Evolutionary conservation across 2,329 filamentous ascomycete genomes (phyloP).

Genomic region (Myriangium duriaei): DNA sequence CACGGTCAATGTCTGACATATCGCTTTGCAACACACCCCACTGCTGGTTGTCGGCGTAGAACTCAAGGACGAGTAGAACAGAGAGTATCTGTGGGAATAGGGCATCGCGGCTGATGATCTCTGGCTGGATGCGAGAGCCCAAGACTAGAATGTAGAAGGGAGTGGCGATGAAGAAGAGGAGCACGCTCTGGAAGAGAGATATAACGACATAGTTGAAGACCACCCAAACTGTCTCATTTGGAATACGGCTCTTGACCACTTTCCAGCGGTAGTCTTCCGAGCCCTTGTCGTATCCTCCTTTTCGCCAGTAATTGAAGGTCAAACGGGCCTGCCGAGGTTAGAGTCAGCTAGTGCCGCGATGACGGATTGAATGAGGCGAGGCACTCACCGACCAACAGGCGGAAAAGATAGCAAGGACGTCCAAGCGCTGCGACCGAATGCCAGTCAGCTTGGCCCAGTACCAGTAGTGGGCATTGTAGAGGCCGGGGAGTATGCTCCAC

Average conservation of each 20-base stretch:
- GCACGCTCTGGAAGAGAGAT: conserved; percentile 56
- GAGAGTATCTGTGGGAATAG: conserved; percentile 44
- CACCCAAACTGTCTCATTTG: conserved; percentile 52
- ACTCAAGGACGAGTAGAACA: conserved; percentile 52
- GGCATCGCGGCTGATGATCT: conserved; percentile 42
- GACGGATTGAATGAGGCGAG: background rate
- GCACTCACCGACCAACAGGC: conserved; percentile 48
- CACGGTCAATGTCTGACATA: background rate
- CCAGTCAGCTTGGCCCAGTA: conserved; percentile 69
- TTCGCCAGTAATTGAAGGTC: conserved; percentile 95
- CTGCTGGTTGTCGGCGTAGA: conserved; percentile 81
- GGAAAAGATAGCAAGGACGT: conserved; percentile 59
- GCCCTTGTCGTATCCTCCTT: conserved; percentile 77
- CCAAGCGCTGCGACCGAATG: conserved; percentile 55
- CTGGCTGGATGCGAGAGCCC: conserved; percentile 42
- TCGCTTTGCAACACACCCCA: conserved; percentile 41
- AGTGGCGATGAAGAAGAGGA: conserved; percentile 66
- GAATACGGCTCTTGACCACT: conserved; percentile 56
- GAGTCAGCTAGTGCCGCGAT: background rate
- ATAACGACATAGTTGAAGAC: conserved; percentile 87
- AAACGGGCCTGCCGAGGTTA: conserved; percentile 52
- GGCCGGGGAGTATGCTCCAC: conserved; percentile 79
- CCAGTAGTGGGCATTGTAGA: conserved; percentile 77
- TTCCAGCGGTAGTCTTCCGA: conserved; percentile 94
- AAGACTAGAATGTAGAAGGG: conserved; percentile 79